Evolutionary conservation across 2,329 filamentous ascomycete genomes (phyloP).

Genomic region (Plectosphaerella sp.): DNA sequence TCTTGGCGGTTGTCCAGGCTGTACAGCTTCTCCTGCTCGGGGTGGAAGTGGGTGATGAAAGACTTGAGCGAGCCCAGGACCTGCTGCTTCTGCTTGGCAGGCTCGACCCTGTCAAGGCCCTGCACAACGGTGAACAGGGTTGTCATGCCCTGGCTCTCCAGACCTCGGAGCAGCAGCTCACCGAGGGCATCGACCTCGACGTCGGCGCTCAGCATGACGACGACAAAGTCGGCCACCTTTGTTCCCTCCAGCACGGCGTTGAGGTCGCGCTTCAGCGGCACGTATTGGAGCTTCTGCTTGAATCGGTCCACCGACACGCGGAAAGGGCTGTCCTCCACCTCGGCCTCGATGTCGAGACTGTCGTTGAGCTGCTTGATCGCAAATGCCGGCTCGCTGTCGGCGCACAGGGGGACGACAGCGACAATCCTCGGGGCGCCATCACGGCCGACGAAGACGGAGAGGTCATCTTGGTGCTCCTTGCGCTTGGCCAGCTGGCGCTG

Average conservation of each 20-base stretch:
- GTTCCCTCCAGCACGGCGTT: conserved; percentile 79
- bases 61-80: conserved; percentile 81
- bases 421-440: conserved; percentile 86
- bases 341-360: conserved; percentile 73
- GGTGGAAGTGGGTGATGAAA: conserved; percentile 92
- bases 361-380: conserved; percentile 69
- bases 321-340: conserved; percentile 54
- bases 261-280: conserved; percentile 70
- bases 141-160: conserved; percentile 92
- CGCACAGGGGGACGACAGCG: conserved; percentile 79
- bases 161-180: conserved; percentile 77
- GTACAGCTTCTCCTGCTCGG: conserved; percentile 85
- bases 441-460: conserved; percentile 77
- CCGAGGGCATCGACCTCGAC: conserved; percentile 81
- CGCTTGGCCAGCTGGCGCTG: conserved; percentile 83
- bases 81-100: conserved; percentile 71
- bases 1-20: conserved; percentile 86
- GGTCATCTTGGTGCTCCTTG: conserved; percentile 74
- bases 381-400: conserved; percentile 61
- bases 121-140: conserved; percentile 86
- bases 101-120: conserved; percentile 71
- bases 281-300: conserved; percentile 89
- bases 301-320: conserved; percentile 80
- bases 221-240: conserved; percentile 83
- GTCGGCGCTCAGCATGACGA: conserved; percentile 77